A percentile compares a stretch with the other conserved stretches of the same genome.
phyloP scores from a whole-genome alignment of 2,329 filamentous ascomycete species.

The Fusarium staphyleae region DNA sequence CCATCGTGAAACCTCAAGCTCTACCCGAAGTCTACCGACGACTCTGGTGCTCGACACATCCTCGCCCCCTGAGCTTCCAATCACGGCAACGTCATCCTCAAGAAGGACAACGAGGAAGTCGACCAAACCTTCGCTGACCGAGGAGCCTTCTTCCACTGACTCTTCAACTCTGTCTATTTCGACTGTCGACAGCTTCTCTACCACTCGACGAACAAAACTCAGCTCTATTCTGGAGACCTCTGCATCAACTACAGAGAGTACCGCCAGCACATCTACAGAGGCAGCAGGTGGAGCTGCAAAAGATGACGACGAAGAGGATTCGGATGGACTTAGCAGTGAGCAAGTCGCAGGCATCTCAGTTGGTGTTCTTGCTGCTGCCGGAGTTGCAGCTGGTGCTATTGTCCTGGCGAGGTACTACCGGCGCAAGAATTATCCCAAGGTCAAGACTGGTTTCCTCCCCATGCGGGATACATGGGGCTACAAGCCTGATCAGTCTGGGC shows the following conservation, averaged over 20 bases:
- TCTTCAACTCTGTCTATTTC: background rate
- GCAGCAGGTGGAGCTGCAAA: slow-evolving; percentile 22
- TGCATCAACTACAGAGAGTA: slow-evolving; percentile 17
- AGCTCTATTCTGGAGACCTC: slow-evolving; percentile 14
- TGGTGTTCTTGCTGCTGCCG: slow-evolving; percentile 58
- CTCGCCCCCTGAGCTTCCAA: slow-evolving; percentile 29
- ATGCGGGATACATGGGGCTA: slow-evolving; percentile 49
- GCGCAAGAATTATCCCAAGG: slow-evolving; percentile 49
- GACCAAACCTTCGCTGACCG: slow-evolving; percentile 5
- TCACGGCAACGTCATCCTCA: background rate
- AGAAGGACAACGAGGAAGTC: slow-evolving; percentile 15
- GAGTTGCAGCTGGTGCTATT: slow-evolving; percentile 57
- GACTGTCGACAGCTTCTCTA: slow-evolving; percentile 11
- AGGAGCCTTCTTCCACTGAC: slow-evolving; percentile 1
- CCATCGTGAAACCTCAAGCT: slow-evolving; percentile 16
- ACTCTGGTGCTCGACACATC: slow-evolving; percentile 42
- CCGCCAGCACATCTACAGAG: slow-evolving; percentile 25
- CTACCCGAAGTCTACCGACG: slow-evolving; percentile 36
- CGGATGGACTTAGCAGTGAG: slow-evolving; percentile 43
- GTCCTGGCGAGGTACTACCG: slow-evolving; percentile 53
- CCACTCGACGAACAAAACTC: slow-evolving; percentile 22
- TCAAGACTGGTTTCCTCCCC: slow-evolving; percentile 50
- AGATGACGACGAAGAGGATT: slow-evolving; percentile 19
- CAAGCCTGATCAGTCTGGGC: slow-evolving; percentile 39
- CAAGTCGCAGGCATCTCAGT: slow-evolving; percentile 67